A percentile compares a stretch with the other conserved stretches of the same genome.
These are phyloP conservation scores for Lathyrus oleraceus DNA, from an alignment of 306 rosid species.

Conservation along the genomic window DNA sequence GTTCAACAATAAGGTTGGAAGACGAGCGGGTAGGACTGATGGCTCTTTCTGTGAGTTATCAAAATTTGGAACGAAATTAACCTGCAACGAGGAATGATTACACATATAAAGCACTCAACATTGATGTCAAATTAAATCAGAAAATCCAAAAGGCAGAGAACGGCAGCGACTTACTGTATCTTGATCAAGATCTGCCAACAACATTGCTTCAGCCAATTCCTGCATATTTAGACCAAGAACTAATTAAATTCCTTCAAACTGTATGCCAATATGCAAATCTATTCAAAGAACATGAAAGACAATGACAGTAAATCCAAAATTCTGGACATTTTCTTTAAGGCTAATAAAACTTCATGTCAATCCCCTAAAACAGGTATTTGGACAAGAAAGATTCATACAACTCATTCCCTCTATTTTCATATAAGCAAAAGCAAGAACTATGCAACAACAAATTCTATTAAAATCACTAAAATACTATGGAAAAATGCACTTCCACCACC, in stretches of 20 bases:
- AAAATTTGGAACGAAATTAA: constrained; percentile 88
- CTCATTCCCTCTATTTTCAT: background rate
- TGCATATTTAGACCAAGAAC: constrained; percentile 50
- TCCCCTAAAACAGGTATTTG: background rate
- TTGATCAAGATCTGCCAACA: constrained; percentile 78
- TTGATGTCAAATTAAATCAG: constrained; percentile 10
- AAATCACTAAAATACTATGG: background rate
- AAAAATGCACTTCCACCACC: background rate
- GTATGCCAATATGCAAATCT: constrained; percentile 14
- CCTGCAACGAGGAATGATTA: constrained; percentile 50
- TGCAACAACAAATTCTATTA: constrained; percentile 4
- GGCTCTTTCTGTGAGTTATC: constrained; percentile 97
- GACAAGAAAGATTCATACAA: background rate
- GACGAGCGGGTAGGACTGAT: constrained; percentile 87
- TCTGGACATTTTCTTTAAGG: background rate
- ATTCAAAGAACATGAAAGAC: constrained; percentile 27
- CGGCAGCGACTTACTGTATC: constrained; percentile 75
- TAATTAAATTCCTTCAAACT: constrained; percentile 23
- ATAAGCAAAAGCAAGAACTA: background rate
- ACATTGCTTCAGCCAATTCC: constrained; percentile 85
- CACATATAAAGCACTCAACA: constrained; percentile 18
- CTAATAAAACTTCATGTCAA: constrained; percentile 8
- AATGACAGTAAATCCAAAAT: constrained; percentile 21
- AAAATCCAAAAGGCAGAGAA: constrained; percentile 37
- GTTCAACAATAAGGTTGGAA: constrained; percentile 84